Base-by-base conservation (phyloP, 768 basidiomycete species). In the Jaapia argillacea region DNA sequence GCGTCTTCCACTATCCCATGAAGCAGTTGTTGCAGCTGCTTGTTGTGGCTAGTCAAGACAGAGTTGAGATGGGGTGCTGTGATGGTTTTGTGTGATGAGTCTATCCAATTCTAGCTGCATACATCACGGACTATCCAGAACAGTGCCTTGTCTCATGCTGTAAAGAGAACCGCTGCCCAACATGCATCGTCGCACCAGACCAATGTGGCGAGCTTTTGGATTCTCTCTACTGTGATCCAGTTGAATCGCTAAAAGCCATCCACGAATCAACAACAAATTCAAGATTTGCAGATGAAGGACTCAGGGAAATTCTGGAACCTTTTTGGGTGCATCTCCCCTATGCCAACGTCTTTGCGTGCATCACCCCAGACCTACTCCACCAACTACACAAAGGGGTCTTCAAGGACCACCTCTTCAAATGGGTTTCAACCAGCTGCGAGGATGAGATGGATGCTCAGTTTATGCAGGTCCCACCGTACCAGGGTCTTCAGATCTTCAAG, bases 351-450 rank as follows among this genome's bases (percentile, higher is more conserved):
- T 69, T 65, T 48, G 1, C 24, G 0, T 57, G 46, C n/a, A 46
- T 74, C 24, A 67, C 63, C 1, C 61, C 65, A 13, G 56, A 71
- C 55, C 35, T 71, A 18, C 63, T 74, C 13, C 72, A 76, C 45
- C 69, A 72, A 48, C 54, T 74, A 0, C 62, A 72, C 52, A 67
- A 74, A 47, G 72, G 72, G 0, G 45, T 70, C 2, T 68, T 72
- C 58, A 68, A 68, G 40, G 63, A 70, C 40, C 70, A 72, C 40
- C 41, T 68, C 3, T 54, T 63, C 1, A 54, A 42, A 4, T 66
- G 63, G 61, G 37, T 44, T 21, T 33, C 18, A 12, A 35, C 0
- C 45, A 44, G 49, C 10, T 54, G 53, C 0, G 40, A 43, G 1
- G 48, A 52, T 3, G 67, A 68, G 41, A 49, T 73, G 27, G 71